These are phyloP conservation scores for Shiraia sp. DNA, from an alignment of 2,329 filamentous ascomycete species.

Conservation along the genomic window DNA sequence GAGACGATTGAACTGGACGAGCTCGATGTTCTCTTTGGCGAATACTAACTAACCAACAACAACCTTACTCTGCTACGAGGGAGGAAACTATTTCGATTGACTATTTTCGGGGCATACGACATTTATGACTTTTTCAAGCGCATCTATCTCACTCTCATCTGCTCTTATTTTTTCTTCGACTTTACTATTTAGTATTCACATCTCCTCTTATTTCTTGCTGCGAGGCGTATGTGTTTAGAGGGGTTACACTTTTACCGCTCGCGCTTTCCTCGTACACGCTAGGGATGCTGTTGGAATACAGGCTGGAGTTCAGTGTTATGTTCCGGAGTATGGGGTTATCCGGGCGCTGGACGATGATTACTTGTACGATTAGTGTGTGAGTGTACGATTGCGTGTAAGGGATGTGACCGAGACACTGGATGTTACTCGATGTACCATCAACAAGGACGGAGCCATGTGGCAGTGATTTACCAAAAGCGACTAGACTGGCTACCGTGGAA, in stretches of 20 bases:
- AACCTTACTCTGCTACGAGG: too few species aligned
- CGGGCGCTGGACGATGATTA: slow-evolving; percentile 8
- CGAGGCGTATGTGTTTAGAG: slow-evolving; percentile 37
- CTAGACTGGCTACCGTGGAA: slow-evolving; percentile 7
- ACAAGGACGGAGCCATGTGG: slow-evolving; percentile 13
- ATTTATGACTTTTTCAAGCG: slow-evolving; percentile 41
- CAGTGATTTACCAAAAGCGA: slow-evolving; percentile 13
- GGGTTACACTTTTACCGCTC: slow-evolving; percentile 32
- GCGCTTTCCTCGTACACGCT: slow-evolving; percentile 34
- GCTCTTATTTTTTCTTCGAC: too few species aligned
- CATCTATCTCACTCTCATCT: slow-evolving; percentile 27
- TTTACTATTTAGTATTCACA: slow-evolving; percentile 19
- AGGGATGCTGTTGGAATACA: slow-evolving; percentile 28
- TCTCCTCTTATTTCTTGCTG: slow-evolving; percentile 18
- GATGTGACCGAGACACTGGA: slow-evolving; percentile 31
- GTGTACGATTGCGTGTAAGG: slow-evolving; percentile 21
- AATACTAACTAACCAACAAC: slow-evolving; percentile 57
- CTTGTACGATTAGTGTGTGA: slow-evolving; percentile 36
- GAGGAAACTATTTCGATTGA: too few species aligned
- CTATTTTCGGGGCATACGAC: slow-evolving; percentile 22
- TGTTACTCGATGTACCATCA: slow-evolving; percentile 29
- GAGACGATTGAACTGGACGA: slow-evolving; percentile 93
- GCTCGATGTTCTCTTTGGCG: slow-evolving; percentile 83
- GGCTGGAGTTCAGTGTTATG: slow-evolving; percentile 34
- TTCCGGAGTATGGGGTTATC: too few species aligned